Base-by-base conservation (phyloP, 139 green algal genomes). In the Picocystis salinarum region DNA sequence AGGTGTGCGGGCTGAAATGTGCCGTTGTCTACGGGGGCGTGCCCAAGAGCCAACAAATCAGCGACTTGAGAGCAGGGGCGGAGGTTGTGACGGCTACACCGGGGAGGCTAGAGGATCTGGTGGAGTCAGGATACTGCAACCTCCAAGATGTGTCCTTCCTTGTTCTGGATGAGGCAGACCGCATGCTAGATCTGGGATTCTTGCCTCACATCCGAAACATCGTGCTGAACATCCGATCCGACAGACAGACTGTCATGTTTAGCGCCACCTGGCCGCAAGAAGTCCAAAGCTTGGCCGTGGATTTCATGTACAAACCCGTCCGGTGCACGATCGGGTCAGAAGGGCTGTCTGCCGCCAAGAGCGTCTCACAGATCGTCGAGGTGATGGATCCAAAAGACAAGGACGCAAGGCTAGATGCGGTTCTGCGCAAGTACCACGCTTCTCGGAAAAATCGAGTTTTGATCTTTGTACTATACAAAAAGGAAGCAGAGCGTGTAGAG, bases 381-480 rank as follows among this genome's bases (percentile, higher is more conserved):
- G 80, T 96, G 28, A 39, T 72, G 6, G 40, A 45, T 40, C 48
- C 59, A 3, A 34, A 66, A 29, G 59, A 70, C 6, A 71, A 71
- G 39, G 67, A 70, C 27, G n/a, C 44, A 7, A 56, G 69, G 10
- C 63, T 94, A 53, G 47, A 79, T 28, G 51, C 69, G 34, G 64
- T 94, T 51, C 61, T 93, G 42, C 18, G 54, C 13, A 50, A 86
- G 64, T 64, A 93, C 68, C 80, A 93, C 31, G 67, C 45, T 34
- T 42, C 33, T 12, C 71, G 77, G 58, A 83, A 67, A 49, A 83
- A 90, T 50, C 64, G 75, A 37, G 55, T 87, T 23, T 75, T 95
- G 41, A 70, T 95, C n/a, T 95, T 95, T 54, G 84, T 91, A 48
- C 66, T 95, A 30, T 95, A 95, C 70, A 94, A 94, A 56, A 94